Conservation (phyloP, 306 rosid species). For the Geum urbanum region DNA sequence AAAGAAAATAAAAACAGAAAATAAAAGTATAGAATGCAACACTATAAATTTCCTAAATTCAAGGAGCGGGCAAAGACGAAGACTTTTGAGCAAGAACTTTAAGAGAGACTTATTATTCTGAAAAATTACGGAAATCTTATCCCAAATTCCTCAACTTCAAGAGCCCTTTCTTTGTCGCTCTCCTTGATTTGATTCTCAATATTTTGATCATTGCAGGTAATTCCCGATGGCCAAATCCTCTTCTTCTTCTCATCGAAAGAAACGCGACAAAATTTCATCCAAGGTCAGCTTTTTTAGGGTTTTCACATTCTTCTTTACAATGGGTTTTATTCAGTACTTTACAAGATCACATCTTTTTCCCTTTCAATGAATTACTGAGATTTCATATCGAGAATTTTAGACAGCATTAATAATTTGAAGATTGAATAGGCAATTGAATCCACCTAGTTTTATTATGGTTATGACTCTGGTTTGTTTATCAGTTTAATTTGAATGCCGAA, state of each 20-base stretch:
- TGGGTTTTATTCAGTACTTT: not conserved
- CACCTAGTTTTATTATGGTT: not conserved
- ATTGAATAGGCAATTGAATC: not conserved
- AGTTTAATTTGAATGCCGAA: not conserved
- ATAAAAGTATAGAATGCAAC: not conserved
- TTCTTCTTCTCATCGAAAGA: conserved; percentile 54
- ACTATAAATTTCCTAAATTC: not conserved
- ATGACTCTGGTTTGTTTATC: not conserved
- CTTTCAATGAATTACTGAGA: no score
- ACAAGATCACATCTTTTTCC: no score
- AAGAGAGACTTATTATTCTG: no score
- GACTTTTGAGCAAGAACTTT: no score
- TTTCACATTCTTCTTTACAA: not conserved
- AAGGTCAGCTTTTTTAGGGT: conserved; percentile 48
- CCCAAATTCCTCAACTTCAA: not conserved
- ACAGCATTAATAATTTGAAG: not conserved
- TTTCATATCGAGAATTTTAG: not conserved
- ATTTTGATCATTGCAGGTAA: conserved; percentile 46
- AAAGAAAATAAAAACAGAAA: not conserved
- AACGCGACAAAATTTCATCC: conserved; percentile 53
- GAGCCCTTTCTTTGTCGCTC: not conserved
- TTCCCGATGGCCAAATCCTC: conserved; percentile 72
- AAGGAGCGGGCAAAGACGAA: not conserved
- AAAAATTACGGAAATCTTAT: not conserved
- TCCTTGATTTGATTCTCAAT: conserved; percentile 19